phyloP scores from a whole-genome alignment of 2,329 filamentous ascomycete species.

The Triangularia verruculosa region DNA sequence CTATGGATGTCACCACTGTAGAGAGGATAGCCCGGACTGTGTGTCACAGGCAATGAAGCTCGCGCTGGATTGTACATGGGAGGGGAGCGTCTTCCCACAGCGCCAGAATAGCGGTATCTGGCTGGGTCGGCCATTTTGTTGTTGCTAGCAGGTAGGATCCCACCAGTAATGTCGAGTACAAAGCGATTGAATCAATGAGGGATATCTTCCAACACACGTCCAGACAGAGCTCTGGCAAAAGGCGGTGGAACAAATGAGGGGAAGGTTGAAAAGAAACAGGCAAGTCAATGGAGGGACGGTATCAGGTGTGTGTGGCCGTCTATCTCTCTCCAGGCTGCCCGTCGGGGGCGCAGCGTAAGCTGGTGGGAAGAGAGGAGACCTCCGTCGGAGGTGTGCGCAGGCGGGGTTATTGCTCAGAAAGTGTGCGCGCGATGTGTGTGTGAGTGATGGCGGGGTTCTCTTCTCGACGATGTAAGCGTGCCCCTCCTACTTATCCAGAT shows the following conservation, averaged over 20 bases:
- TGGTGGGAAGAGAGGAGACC: conserved; percentile 6
- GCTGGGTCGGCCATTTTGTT: conserved; percentile 26
- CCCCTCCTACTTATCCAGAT: neutral
- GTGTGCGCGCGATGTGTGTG: neutral
- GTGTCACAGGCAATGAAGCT: conserved; percentile 49
- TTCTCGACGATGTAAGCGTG: neutral
- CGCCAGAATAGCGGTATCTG: conserved; percentile 24
- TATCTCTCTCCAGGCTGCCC: conserved; percentile 9
- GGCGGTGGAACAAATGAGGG: conserved; percentile 16
- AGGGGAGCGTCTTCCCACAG: conserved; percentile 25
- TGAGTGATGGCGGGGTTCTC: conserved; percentile 17
- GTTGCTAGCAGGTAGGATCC: conserved; percentile 3
- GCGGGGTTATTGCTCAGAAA: conserved; percentile 12
- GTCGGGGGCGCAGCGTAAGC: conserved; percentile 18
- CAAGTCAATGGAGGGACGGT: neutral
- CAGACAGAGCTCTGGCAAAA: conserved; percentile 8
- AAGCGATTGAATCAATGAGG: conserved; percentile 1
- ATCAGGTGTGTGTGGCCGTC: conserved; percentile 12
- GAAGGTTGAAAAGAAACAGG: conserved; percentile 4
- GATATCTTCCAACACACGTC: neutral
- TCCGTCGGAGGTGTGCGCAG: conserved; percentile 7
- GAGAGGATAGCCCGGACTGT: conserved; percentile 47
- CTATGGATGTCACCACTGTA: conserved; percentile 55
- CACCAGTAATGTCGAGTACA: neutral
- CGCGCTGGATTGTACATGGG: conserved; percentile 48